phyloP scores from a whole-genome alignment of 1,284 basidiomycete species.

The Somion occarium region DNA sequence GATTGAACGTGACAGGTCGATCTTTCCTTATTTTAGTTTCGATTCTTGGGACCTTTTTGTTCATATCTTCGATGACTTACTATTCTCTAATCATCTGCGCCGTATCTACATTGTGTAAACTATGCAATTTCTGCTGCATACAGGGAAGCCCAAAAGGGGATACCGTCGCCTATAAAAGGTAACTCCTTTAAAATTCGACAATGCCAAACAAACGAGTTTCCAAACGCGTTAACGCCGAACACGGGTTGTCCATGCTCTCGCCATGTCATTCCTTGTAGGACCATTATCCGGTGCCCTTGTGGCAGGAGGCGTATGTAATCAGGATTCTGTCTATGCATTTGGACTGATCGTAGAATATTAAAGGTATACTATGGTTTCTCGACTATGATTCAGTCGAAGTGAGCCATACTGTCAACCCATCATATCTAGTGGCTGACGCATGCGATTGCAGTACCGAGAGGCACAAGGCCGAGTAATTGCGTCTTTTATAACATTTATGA shows the following conservation, averaged over 20 bases:
- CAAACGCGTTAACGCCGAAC: background rate
- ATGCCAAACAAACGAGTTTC: slow-evolving; percentile 4
- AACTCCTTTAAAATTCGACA: slow-evolving; percentile 7
- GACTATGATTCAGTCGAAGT: slow-evolving; percentile 26
- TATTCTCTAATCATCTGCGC: background rate
- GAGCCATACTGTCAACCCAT: slow-evolving; percentile 1
- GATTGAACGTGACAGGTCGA: slow-evolving; percentile 13
- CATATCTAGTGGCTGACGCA: background rate
- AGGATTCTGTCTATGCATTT: background rate
- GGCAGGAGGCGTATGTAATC: slow-evolving; percentile 10
- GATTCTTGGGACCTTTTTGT: background rate
- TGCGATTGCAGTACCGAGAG: slow-evolving; percentile 20
- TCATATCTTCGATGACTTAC: background rate
- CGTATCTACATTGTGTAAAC: too few species aligned
- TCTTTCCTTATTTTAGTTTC: background rate
- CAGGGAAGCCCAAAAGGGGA: too few species aligned
- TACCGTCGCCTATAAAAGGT: background rate
- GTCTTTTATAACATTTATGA: too few species aligned
- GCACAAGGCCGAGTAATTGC: slow-evolving; percentile 22
- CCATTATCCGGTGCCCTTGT: slow-evolving; percentile 18
- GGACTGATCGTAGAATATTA: slow-evolving; percentile 1
- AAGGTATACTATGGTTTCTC: slow-evolving; percentile 31
- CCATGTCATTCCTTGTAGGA: slow-evolving; percentile 28
- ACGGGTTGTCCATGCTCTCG: slow-evolving; percentile 1
- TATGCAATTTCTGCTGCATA: too few species aligned